Evolutionary conservation across 345 rosid species (phyloP).

Genomic region (Gossypium anomalum): DNA sequence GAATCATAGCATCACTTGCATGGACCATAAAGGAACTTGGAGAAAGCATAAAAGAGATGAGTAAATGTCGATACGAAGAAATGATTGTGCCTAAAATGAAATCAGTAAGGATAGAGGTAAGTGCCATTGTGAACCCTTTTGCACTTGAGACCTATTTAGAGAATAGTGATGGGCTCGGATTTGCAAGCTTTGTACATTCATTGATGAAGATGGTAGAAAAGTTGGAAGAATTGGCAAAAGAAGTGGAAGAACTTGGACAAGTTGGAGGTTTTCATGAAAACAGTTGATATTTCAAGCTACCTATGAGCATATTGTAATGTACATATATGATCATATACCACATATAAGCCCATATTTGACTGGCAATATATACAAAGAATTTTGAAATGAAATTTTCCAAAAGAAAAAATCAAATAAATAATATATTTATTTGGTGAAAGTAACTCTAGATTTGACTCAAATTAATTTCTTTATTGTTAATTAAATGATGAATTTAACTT

Average conservation of each 20-base stretch:
- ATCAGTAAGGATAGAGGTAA: slow-evolving; percentile 35
- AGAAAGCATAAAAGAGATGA: slow-evolving; percentile 49
- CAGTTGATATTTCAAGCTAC: slow-evolving; percentile 1
- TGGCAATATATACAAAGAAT: background rate
- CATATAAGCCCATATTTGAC: background rate
- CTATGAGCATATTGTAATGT: background rate
- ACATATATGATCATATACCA: background rate
- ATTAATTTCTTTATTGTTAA: no score
- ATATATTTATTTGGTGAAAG: no score
- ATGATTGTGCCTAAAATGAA: slow-evolving; percentile 39
- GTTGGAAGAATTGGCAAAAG: slow-evolving; percentile 47
- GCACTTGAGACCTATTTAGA: background rate
- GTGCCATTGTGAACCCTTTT: slow-evolving; percentile 17
- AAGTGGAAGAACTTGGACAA: slow-evolving; percentile 53
- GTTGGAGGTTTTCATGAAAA: slow-evolving; percentile 33
- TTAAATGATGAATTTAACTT: no score
- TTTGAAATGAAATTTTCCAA: slow-evolving; percentile 3
- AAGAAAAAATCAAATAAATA: background rate
- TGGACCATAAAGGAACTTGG: slow-evolving; percentile 53
- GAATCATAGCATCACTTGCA: slow-evolving; percentile 34
- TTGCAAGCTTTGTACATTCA: slow-evolving; percentile 40
- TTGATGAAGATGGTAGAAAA: slow-evolving; percentile 43
- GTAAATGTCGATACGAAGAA: slow-evolving; percentile 28
- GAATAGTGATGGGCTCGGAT: slow-evolving; percentile 32
- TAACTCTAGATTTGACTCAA: no score